Conservation (phyloP, 2,329 filamentous ascomycete species). For the Ophiostoma novo-ulmi region DNA sequence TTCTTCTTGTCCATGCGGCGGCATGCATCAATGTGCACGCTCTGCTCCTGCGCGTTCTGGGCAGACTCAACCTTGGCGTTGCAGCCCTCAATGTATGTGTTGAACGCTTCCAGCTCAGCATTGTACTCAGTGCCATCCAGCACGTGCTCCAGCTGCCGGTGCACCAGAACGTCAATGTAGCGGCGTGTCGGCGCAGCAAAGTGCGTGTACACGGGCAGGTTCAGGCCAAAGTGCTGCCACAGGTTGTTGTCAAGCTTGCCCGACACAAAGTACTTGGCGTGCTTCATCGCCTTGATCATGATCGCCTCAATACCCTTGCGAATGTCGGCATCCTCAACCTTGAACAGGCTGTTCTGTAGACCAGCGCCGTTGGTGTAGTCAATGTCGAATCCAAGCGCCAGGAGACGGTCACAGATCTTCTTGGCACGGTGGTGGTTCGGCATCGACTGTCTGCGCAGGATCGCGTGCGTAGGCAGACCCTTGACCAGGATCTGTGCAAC, state of each 20-base stretch:
- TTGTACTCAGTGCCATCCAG: slow-evolving; percentile 77
- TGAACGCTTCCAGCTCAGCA: slow-evolving; percentile 81
- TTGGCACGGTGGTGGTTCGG: slow-evolving; percentile 85
- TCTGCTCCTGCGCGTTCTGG: slow-evolving; percentile 96
- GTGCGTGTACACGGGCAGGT: slow-evolving; percentile 91
- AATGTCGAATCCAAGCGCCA: slow-evolving; percentile 80
- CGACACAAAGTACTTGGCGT: slow-evolving; percentile 89
- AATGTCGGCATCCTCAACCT: slow-evolving; percentile 79
- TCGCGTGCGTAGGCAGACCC: slow-evolving; percentile 82
- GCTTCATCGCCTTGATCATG: slow-evolving; percentile 89
- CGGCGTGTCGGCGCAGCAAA: slow-evolving; percentile 93
- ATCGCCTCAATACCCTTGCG: slow-evolving; percentile 98
- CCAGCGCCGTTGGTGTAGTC: slow-evolving; percentile 76
- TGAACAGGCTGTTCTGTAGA: slow-evolving; percentile 91
- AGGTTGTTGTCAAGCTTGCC: slow-evolving; percentile 72
- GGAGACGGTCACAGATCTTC: slow-evolving; percentile 91
- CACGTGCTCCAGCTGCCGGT: slow-evolving; percentile 85
- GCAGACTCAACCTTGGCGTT: slow-evolving; percentile 99
- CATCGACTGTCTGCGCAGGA: slow-evolving; percentile 78
- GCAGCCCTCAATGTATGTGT: slow-evolving; percentile 90
- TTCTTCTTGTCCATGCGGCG: slow-evolving; percentile 90
- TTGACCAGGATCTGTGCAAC: slow-evolving; percentile 78
- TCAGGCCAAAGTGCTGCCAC: slow-evolving; percentile 84
- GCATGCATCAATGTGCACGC: slow-evolving; percentile 96
- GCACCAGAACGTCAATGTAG: slow-evolving; percentile 91